These are phyloP conservation scores for Polysphondylium violaceum DNA, from an alignment of 78 protist species.

Conservation along the genomic window DNA sequence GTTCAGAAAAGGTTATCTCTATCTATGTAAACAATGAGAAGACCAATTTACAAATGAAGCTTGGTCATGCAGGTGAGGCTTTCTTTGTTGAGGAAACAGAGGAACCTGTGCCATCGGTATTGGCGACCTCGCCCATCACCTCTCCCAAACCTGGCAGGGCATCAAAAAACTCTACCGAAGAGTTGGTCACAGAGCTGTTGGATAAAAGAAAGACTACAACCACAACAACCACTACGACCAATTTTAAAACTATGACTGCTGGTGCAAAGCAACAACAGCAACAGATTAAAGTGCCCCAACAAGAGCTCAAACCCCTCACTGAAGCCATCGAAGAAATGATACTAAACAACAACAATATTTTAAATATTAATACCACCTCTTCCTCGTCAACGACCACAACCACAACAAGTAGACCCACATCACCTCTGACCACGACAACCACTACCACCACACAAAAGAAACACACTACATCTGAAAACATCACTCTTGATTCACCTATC, in stretches of 20 bases:
- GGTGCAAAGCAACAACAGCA: background rate
- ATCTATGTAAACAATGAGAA: constrained; percentile 85
- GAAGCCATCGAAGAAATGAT: constrained; percentile 60
- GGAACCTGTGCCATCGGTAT: constrained; percentile 72
- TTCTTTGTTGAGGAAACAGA: constrained; percentile 87
- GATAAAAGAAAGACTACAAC: background rate
- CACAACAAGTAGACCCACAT: background rate
- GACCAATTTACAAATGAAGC: constrained; percentile 83
- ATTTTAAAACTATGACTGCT: background rate
- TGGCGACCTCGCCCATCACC: constrained; percentile 81
- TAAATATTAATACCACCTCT: background rate
- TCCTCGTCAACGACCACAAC: background rate
- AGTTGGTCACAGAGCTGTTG: constrained; percentile 14
- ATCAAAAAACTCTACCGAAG: constrained; percentile 12
- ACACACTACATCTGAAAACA: background rate
- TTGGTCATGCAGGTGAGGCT: constrained; percentile 94
- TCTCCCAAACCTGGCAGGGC: constrained; percentile 72
- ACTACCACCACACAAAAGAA: background rate
- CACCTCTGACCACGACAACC: background rate
- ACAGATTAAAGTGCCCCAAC: background rate
- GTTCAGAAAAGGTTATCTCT: constrained; percentile 84
- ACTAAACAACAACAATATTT: background rate
- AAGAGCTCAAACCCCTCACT: constrained; percentile 43
- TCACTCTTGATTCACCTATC: constrained; percentile 58
- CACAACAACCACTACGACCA: constrained; percentile 26